Percentiles rank a stretch among this genome's conserved stretches.
These are phyloP conservation scores for Suhomyces sp. DNA, from an alignment of 805 yeast species.

Conservation along the genomic window DNA sequence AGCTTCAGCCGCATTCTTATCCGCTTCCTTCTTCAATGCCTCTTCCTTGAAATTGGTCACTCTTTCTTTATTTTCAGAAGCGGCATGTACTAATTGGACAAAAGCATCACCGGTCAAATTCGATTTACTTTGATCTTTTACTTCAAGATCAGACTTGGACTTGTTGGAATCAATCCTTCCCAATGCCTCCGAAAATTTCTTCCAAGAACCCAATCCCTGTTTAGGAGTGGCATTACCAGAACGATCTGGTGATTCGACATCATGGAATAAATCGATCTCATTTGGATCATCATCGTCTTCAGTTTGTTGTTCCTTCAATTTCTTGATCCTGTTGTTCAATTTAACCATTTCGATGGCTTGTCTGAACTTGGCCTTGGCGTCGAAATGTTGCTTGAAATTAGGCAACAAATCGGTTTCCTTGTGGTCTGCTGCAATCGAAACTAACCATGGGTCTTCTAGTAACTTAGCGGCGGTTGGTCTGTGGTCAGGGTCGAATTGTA, in stretches of 20 bases:
- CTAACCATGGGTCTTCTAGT: constrained; percentile 71
- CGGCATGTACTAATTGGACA: constrained; percentile 70
- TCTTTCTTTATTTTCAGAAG: constrained; percentile 57
- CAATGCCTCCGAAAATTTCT: constrained; percentile 25
- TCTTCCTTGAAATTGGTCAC: constrained; percentile 19
- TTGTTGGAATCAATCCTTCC: constrained; percentile 15
- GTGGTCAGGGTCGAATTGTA: constrained; percentile 63
- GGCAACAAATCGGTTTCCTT: constrained; percentile 73
- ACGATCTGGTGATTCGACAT: constrained; percentile 23
- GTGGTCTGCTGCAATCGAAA: constrained; percentile 47
- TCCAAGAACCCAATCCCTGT: constrained; percentile 29
- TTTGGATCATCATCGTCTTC: constrained; percentile 55
- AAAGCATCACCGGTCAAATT: constrained; percentile 54
- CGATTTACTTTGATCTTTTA: constrained; percentile 33
- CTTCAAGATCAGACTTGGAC: constrained; percentile 16
- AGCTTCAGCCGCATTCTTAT: too few relatives aligned
- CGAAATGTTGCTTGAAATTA: constrained; percentile 73
- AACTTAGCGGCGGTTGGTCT: constrained; percentile 71
- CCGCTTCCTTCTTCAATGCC: too few relatives aligned
- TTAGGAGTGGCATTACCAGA: background rate
- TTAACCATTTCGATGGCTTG: constrained; percentile 84
- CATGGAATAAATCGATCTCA: constrained; percentile 45
- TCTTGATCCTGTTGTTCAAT: constrained; percentile 74
- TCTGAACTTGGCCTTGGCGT: constrained; percentile 79
- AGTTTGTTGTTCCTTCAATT: constrained; percentile 61